Percentiles rank a stretch among this genome's conserved stretches.
Conservation (phyloP, 495 filamentous ascomycete genomes). For the Elaphomyces granulatus region DNA sequence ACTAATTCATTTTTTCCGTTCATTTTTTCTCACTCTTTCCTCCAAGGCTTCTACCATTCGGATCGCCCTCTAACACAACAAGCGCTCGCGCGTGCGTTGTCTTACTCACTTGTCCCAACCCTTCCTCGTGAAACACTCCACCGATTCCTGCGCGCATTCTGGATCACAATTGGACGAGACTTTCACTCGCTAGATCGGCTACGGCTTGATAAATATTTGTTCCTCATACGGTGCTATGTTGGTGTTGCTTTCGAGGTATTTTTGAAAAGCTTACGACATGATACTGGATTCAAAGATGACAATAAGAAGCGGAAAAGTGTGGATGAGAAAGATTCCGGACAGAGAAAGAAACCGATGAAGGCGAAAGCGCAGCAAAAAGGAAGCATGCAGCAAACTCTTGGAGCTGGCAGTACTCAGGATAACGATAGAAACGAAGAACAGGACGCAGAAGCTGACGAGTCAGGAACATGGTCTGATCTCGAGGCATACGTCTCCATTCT, state of each 20-base stretch:
- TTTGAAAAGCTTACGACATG: conserved; percentile 18
- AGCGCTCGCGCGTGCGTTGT: conserved; percentile 62
- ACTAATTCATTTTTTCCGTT: background rate
- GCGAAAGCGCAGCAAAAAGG: background rate
- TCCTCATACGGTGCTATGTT: conserved; percentile 66
- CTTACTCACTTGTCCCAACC: conserved; percentile 54
- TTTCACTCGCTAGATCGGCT: conserved; percentile 73
- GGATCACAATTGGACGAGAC: conserved; percentile 72
- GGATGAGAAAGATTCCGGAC: conserved; percentile 2
- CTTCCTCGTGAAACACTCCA: conserved; percentile 41
- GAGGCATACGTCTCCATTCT: conserved; percentile 29
- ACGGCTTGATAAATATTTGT: conserved; percentile 86
- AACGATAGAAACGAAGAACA: conserved; percentile 8
- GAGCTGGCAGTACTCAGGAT: conserved; percentile 4
- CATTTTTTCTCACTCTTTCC: background rate
- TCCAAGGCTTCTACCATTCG: conserved; percentile 71
- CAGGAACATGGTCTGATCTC: conserved; percentile 28
- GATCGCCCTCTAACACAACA: conserved; percentile 81
- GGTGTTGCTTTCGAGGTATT: conserved; percentile 44
- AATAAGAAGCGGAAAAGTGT: conserved; percentile 16
- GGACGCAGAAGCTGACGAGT: conserved; percentile 14
- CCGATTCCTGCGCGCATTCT: conserved; percentile 62
- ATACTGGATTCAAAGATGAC: conserved; percentile 20
- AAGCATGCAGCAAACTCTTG: background rate
- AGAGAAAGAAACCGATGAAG: conserved; percentile 19